These are phyloP conservation scores for Trametes pubescens DNA, from an alignment of 1,284 basidiomycete genomes.

Conservation along the genomic window DNA sequence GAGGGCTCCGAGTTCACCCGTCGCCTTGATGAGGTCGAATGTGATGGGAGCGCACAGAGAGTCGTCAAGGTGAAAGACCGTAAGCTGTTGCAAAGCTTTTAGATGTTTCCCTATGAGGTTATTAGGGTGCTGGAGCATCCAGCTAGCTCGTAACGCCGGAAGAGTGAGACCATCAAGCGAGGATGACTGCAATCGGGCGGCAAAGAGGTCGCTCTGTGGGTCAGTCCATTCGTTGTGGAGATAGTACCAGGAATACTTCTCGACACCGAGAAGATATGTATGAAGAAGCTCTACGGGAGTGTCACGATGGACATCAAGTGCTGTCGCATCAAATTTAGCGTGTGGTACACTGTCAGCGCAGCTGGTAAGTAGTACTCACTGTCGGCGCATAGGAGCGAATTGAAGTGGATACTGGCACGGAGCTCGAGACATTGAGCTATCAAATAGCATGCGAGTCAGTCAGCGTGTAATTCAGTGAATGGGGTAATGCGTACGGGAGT, in stretches of 20 bases:
- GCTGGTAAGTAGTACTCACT: too few species aligned
- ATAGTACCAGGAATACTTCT: slow-evolving; percentile 50
- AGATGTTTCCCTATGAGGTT: slow-evolving; percentile 52
- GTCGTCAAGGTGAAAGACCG: slow-evolving; percentile 18
- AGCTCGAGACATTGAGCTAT: not conserved
- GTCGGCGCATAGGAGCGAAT: not conserved
- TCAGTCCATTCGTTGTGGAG: slow-evolving; percentile 30
- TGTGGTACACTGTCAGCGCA: too few species aligned
- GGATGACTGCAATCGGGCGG: slow-evolving; percentile 39
- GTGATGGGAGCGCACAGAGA: slow-evolving; percentile 5
- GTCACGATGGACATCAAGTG: slow-evolving; percentile 44
- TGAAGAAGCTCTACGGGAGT: slow-evolving; percentile 49
- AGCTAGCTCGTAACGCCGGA: slow-evolving; percentile 39
- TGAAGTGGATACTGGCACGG: not conserved
- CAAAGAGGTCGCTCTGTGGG: slow-evolving; percentile 37
- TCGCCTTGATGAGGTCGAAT: slow-evolving; percentile 38
- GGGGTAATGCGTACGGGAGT: slow-evolving; percentile 30
- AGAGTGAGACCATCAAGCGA: slow-evolving; percentile 43
- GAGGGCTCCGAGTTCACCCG: slow-evolving; percentile 43
- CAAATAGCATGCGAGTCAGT: too few species aligned
- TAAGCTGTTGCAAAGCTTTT: slow-evolving; percentile 45
- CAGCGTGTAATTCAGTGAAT: too few species aligned
- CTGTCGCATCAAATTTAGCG: too few species aligned
- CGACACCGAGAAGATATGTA: slow-evolving; percentile 46
- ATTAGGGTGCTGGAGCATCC: slow-evolving; percentile 49